Base-by-base conservation (phyloP, 2,329 filamentous ascomycete species). In the Pseudogymnoascus sp. region DNA sequence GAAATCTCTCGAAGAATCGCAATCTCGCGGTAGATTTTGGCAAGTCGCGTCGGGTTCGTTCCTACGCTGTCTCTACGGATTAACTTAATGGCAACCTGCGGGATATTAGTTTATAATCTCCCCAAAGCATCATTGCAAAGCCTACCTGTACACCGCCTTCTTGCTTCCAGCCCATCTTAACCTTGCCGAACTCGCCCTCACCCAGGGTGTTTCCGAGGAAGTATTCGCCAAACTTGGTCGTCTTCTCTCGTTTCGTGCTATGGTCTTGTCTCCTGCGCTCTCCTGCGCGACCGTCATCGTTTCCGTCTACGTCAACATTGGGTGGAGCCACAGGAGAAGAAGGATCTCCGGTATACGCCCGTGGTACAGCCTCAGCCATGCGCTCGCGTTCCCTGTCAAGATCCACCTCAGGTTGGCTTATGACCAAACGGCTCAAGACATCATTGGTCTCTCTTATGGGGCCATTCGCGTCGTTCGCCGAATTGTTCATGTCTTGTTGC, bases 21-120 rank as follows among this genome's bases (percentile, higher is more conserved):
- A 64, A 99, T 96, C 75, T 99, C 94, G 65, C 94, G 91, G 77
- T 97, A 92, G 69, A 99, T 99, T 78, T 99, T 99, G 71, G 92
- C 90, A 64, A 99, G 80, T 59, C 94, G 86, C 63, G 87, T 91
- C 3, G 92, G 90, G 72, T 97, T 97, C 65, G 84, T 87, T 54
- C 92, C 92, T 39, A 99, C 84, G 17, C 84, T 90, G 71, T 99
- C 94, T 68, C 93, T 86, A 70, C 94, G 89, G 73, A 99, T 97
- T 67, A 97, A 85, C 76, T 99, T 99, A 79, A 99, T 97, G 65
- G 94, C 94, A 68, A 99, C 94, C 82, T 94, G 72, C 33, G 37
- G 60, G 33, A 57, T 15, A n/a, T 61, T 39, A 40, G 11, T 50
- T 15, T 11, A 11, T 10, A 21, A 13, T 40, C 11, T 10, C 4